These are phyloP conservation scores for Tephrocybe sp. DNA, from an alignment of 768 basidiomycete genomes.

Conservation along the genomic window DNA sequence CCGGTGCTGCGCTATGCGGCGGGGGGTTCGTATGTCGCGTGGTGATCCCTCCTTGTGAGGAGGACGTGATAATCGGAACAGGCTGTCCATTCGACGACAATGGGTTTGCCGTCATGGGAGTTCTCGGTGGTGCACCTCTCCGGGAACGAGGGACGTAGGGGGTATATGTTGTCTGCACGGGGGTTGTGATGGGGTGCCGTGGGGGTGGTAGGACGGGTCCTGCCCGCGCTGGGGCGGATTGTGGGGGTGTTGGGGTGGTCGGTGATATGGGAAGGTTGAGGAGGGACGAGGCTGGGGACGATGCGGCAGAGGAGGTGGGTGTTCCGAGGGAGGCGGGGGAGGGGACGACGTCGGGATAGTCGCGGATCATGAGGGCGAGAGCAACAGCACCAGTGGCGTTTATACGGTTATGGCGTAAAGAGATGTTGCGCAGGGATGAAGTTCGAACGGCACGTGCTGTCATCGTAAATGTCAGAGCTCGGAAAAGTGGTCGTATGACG, in stretches of 20 bases:
- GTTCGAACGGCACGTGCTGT: slow-evolving; percentile 83
- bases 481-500: neutral
- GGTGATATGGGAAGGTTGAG: slow-evolving; percentile 31
- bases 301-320: slow-evolving; percentile 26
- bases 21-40: slow-evolving; percentile 37
- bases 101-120: slow-evolving; percentile 38
- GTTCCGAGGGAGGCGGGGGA: slow-evolving; percentile 26
- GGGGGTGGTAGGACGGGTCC: slow-evolving; percentile 30
- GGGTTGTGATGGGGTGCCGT: slow-evolving; percentile 31
- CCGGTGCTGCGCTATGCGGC: slow-evolving; percentile 14
- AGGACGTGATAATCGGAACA: slow-evolving; percentile 71
- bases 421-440: slow-evolving; percentile 85
- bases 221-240: slow-evolving; percentile 22
- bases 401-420: slow-evolving; percentile 87
- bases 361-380: slow-evolving; percentile 92
- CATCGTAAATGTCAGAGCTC: slow-evolving; percentile 1
- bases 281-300: slow-evolving; percentile 36
- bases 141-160: slow-evolving; percentile 66
- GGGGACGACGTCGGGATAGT: slow-evolving; percentile 83
- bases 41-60: slow-evolving; percentile 52
- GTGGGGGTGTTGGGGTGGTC: slow-evolving; percentile 27
- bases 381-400: slow-evolving; percentile 84
- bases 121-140: slow-evolving; percentile 40
- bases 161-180: slow-evolving; percentile 75
- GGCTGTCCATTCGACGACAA: slow-evolving; percentile 44